A percentile compares a stretch with the other conserved stretches of the same genome.
Conservation (phyloP, 2,329 filamentous ascomycete species). For the Fusarium sp. region DNA sequence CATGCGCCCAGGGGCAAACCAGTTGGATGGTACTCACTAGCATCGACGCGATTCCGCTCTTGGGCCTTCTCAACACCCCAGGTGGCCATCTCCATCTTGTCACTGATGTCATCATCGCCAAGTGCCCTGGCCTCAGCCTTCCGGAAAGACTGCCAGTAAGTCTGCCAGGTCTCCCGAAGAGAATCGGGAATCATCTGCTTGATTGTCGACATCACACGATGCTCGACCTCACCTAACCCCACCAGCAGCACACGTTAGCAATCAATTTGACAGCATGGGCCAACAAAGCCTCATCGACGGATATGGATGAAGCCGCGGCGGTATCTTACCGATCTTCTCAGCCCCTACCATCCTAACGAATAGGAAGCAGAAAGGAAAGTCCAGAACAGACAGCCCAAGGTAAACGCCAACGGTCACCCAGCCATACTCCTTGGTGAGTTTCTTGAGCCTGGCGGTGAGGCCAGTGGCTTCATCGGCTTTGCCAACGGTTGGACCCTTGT, state of each 20-base stretch:
- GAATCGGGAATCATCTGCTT: conserved; percentile 70
- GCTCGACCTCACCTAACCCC: conserved; percentile 68
- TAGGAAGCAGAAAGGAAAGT: conserved; percentile 96
- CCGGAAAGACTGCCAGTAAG: conserved; percentile 62
- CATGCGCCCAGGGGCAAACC: conserved; percentile 18
- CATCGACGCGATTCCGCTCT: conserved; percentile 70
- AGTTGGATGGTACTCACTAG: conserved; percentile 71
- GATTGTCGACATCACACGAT: conserved; percentile 71
- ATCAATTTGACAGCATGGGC: neutral
- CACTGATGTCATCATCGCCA: conserved; percentile 58
- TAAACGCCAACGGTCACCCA: conserved; percentile 96
- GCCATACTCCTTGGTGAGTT: conserved; percentile 90
- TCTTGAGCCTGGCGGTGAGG: conserved; percentile 79
- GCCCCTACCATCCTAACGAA: conserved; percentile 85
- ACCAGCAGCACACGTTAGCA: conserved; percentile 26
- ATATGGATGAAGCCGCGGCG: conserved; percentile 4
- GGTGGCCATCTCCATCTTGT: conserved; percentile 62
- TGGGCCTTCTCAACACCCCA: conserved; percentile 75
- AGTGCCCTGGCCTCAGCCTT: conserved; percentile 57
- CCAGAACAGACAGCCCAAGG: conserved; percentile 80
- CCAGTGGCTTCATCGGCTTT: conserved; percentile 55
- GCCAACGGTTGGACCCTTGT: conserved; percentile 37
- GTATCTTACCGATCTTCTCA: conserved; percentile 78
- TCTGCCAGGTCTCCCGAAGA: conserved; percentile 65
- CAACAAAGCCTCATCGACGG: conserved; percentile 7